Percentiles rank a stretch among this genome's conserved stretches.
Conservation (phyloP, 768 basidiomycete species). For the Termitomyces sp. region DNA sequence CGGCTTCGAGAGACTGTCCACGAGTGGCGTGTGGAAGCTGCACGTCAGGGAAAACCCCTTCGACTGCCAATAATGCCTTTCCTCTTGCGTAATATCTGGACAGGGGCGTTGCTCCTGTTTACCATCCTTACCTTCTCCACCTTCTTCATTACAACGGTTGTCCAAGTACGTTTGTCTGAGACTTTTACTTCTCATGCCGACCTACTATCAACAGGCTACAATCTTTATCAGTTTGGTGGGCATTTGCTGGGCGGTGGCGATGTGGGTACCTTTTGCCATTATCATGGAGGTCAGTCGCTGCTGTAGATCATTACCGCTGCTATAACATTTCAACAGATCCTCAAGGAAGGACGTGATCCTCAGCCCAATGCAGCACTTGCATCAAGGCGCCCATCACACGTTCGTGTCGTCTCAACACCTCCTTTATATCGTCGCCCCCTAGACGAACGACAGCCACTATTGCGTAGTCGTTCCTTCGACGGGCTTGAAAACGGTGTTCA, state of each 20-base stretch:
- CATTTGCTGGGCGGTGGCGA: constrained; percentile 96
- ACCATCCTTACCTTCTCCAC: constrained; percentile 74
- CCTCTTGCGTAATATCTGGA: constrained; percentile 92
- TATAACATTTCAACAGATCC: constrained; percentile 37
- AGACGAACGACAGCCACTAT: constrained; percentile 52
- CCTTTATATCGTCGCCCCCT: constrained; percentile 23
- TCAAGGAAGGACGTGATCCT: constrained; percentile 63
- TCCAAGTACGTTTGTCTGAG: constrained; percentile 39
- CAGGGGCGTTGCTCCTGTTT: constrained; percentile 78
- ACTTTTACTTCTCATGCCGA: not conserved
- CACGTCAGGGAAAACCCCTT: constrained; percentile 64
- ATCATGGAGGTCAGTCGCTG: constrained; percentile 79
- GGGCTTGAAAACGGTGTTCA: constrained; percentile 35
- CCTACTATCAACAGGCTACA: constrained; percentile 51
- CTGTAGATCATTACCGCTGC: not conserved
- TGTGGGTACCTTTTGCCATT: constrained; percentile 96
- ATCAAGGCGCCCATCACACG: constrained; percentile 39
- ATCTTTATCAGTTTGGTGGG: constrained; percentile 80
- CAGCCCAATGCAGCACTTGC: constrained; percentile 14
- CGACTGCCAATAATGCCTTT: constrained; percentile 85
- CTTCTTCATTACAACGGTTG: constrained; percentile 78
- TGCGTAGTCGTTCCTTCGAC: constrained; percentile 53
- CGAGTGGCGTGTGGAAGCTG: constrained; percentile 83
- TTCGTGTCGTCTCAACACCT: constrained; percentile 50
- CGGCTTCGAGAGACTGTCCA: constrained; percentile 67